Conservation (phyloP, 192 early-diverging fungal genomes). For the Rhizophagus prolifer region DNA sequence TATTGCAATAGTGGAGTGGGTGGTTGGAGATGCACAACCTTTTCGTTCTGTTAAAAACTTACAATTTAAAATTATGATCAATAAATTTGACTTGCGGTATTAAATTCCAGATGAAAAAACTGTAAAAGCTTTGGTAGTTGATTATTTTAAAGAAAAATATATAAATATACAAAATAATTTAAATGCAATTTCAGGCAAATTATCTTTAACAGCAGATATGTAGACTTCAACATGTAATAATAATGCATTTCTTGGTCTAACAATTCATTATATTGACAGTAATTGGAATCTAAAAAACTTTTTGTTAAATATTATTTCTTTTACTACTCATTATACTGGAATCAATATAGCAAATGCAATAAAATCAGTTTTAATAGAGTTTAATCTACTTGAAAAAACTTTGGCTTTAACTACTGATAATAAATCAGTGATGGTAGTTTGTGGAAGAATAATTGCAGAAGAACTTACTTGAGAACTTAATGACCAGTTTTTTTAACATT, state of each 20-base stretch:
- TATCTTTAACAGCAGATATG: too few relatives aligned
- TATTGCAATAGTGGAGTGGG: too few relatives aligned
- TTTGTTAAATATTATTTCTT: conserved; percentile 4
- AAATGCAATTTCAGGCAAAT: too few relatives aligned
- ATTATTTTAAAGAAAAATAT: too few relatives aligned
- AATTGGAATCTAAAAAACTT: neutral
- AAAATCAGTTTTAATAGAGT: neutral
- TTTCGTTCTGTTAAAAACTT: too few relatives aligned
- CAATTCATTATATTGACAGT: conserved; percentile 5
- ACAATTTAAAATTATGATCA: too few relatives aligned
- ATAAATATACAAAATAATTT: too few relatives aligned
- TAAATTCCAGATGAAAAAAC: too few relatives aligned
- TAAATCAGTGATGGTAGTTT: neutral
- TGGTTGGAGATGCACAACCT: too few relatives aligned
- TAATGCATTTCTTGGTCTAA: neutral
- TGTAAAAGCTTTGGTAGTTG: too few relatives aligned
- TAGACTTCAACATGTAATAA: too few relatives aligned
- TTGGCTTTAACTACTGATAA: neutral
- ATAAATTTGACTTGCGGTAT: too few relatives aligned
- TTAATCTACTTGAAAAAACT: neutral
- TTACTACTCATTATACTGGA: neutral
- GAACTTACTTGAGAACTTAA: neutral
- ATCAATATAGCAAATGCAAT: neutral
- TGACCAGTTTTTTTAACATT: neutral
- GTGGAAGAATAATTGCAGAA: neutral